Conservation (phyloP, 306 rosid species). For the Styphnolobium japonicum region DNA sequence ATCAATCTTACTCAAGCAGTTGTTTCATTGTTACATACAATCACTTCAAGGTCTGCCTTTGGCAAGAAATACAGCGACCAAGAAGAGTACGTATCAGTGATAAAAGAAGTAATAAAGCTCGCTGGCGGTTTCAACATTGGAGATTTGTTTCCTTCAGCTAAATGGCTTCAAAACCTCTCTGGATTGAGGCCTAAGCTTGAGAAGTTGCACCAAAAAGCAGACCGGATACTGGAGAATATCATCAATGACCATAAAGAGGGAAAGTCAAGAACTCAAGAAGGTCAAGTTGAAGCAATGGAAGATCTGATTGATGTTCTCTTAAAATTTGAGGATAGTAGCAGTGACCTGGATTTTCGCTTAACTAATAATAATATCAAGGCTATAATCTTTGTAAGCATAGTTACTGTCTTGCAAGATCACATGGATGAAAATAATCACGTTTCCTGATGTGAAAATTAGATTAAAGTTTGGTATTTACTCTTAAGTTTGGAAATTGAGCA, state of each 20-base stretch:
- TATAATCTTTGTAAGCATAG: conserved; percentile 24
- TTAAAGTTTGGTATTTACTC: no score
- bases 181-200: conserved; percentile 35
- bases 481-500: no score
- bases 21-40: background rate
- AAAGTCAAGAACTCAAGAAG: background rate
- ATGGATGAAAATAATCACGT: no score
- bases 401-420: background rate
- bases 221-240: background rate
- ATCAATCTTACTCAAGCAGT: conserved; percentile 33
- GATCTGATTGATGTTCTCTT: conserved; percentile 29
- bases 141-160: conserved; percentile 44
- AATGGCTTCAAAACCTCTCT: conserved; percentile 25
- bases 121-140: conserved; percentile 37
- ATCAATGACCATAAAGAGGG: conserved; percentile 18
- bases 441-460: no score
- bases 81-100: background rate
- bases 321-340: background rate
- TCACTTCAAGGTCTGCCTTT: conserved; percentile 31
- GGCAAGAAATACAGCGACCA: conserved; percentile 24
- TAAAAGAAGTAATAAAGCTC: background rate
- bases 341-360: background rate
- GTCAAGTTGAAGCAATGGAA: background rate
- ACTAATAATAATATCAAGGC: conserved; percentile 29
- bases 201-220: conserved; percentile 14